Percentiles rank a stretch among this genome's conserved stretches.
These are phyloP conservation scores for Mortierella sp. DNA, from an alignment of 371 early-diverging fungal species.

Conservation along the genomic window DNA sequence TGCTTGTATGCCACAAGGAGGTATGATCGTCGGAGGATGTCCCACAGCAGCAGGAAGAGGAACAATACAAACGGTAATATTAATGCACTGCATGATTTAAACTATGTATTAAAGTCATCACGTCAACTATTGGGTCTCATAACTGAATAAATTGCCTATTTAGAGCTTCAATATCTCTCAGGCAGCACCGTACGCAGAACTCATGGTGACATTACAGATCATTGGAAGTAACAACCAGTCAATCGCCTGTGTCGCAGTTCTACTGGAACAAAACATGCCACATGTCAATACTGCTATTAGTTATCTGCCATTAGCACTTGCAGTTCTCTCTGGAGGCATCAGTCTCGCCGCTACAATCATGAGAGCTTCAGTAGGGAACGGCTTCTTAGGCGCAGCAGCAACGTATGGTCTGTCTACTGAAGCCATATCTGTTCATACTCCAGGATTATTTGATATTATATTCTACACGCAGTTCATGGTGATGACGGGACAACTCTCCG, in stretches of 20 bases:
- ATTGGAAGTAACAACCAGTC: constrained; percentile 52
- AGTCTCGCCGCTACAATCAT: constrained; percentile 60
- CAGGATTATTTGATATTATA: constrained; percentile 67
- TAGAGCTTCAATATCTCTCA: constrained; percentile 49
- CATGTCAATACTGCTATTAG: constrained; percentile 58
- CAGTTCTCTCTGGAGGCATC: constrained; percentile 57
- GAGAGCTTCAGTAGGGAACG: constrained; percentile 61
- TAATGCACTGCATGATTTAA: not conserved
- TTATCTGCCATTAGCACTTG: constrained; percentile 63
- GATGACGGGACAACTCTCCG: constrained; percentile 60
- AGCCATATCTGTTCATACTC: constrained; percentile 62
- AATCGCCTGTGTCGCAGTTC: constrained; percentile 60
- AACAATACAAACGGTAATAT: constrained; percentile 35
- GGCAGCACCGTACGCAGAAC: constrained; percentile 49
- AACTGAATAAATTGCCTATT: not conserved
- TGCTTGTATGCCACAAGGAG: constrained; percentile 37
- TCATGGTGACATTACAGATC: constrained; percentile 45
- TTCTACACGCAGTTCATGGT: constrained; percentile 68
- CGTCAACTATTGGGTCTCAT: not conserved
- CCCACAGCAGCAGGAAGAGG: constrained; percentile 30
- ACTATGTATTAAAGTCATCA: not conserved
- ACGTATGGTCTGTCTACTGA: constrained; percentile 66
- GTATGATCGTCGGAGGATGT: constrained; percentile 52
- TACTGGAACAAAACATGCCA: constrained; percentile 45
- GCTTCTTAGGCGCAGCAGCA: constrained; percentile 63